These are phyloP conservation scores for Saccharomyces kudriavzevii DNA, from an alignment of 805 yeast species.

Conservation along the genomic window DNA sequence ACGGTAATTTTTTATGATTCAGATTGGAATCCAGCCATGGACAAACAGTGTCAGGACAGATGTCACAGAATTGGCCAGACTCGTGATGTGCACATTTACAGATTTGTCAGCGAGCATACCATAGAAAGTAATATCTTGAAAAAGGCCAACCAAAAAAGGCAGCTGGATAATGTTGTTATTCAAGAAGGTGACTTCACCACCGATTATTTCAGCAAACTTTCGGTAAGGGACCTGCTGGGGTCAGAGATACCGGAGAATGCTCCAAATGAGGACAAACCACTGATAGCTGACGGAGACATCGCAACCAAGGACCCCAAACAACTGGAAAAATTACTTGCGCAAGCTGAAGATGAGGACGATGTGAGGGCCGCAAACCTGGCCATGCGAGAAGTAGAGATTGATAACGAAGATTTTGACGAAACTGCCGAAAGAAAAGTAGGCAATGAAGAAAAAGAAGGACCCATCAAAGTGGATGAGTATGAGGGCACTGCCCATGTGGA, in stretches of 20 bases:
- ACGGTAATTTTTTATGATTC: constrained; percentile 97
- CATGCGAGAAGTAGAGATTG: constrained; percentile 61
- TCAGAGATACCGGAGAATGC: constrained; percentile 28
- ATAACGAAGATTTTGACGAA: constrained; percentile 77
- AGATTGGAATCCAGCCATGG: constrained; percentile 99
- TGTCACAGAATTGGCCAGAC: constrained; percentile 99
- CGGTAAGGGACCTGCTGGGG: constrained; percentile 79
- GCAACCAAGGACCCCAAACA: constrained; percentile 32
- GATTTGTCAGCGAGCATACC: constrained; percentile 92
- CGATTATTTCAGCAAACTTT: constrained; percentile 82
- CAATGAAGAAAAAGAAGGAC: constrained; percentile 10
- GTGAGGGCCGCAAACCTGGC: constrained; percentile 85
- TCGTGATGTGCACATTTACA: constrained; percentile 92
- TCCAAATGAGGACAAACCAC: constrained; percentile 33
- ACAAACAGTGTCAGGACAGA: constrained; percentile 97
- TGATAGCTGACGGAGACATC: constrained; percentile 27
- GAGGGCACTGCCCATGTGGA: constrained; percentile 74
- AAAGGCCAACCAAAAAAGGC: constrained; percentile 91
- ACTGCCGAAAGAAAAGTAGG: constrained; percentile 1
- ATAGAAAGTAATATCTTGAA: constrained; percentile 90
- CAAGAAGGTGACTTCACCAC: constrained; percentile 98
- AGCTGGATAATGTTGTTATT: constrained; percentile 87
- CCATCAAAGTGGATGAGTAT: constrained; percentile 32
- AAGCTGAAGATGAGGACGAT: constrained; percentile 92
- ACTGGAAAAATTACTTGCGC: constrained; percentile 62